Percentiles rank a stretch among this genome's conserved stretches.
phyloP scores from a whole-genome alignment of 2,329 filamentous ascomycete genomes.

The Nemania diffusa region DNA sequence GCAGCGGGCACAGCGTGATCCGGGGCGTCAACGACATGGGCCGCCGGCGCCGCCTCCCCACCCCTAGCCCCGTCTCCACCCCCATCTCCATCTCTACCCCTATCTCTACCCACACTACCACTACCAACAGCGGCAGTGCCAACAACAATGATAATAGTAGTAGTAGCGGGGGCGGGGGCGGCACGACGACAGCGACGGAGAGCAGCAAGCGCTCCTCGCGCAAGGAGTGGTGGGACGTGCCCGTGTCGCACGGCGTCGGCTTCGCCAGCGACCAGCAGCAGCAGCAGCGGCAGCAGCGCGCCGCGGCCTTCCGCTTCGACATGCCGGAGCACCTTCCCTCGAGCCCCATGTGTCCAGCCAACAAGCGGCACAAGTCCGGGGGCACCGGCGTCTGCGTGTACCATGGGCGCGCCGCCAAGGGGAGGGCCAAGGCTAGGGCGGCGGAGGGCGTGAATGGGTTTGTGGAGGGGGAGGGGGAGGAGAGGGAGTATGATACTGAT shows the following conservation, averaged over 20 bases:
- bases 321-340: conserved; percentile 62
- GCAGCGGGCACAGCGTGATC: not conserved
- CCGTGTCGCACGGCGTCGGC: conserved; percentile 39
- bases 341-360: conserved; percentile 64
- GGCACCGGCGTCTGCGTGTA: conserved; percentile 63
- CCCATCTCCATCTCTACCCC: too few species aligned
- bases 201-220: not conserved
- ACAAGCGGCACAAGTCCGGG: conserved; percentile 56
- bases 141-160: too few species aligned
- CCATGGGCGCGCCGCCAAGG: conserved; percentile 58
- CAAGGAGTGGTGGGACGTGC: conserved; percentile 50
- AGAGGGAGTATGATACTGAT: conserved; percentile 3
- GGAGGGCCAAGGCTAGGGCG: conserved; percentile 32
- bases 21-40: too few species aligned
- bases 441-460: not conserved
- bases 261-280: too few species aligned
- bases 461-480: not conserved
- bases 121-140: too few species aligned
- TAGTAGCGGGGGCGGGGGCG: too few species aligned
- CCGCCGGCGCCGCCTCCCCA: too few species aligned
- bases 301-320: conserved; percentile 61
- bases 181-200: not conserved
- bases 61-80: too few species aligned
- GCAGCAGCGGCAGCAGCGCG: too few species aligned
- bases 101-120: too few species aligned